Evolutionary conservation across 2,329 filamentous ascomycete species (phyloP).

Genomic region (Mariannaea sp.): DNA sequence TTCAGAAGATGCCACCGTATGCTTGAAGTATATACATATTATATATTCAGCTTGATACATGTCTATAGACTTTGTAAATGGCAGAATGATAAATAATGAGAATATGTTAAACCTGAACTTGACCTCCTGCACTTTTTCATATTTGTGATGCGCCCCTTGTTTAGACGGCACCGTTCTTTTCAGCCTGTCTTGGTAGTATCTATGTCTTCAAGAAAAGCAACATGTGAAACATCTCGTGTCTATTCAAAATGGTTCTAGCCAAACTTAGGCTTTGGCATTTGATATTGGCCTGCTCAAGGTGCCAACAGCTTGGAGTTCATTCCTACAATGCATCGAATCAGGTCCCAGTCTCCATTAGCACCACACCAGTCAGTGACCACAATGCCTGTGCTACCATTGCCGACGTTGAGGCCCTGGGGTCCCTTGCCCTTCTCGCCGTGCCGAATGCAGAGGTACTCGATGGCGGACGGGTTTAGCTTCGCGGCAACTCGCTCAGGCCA

Average conservation of each 20-base stretch:
- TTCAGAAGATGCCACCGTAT: constrained; percentile 45
- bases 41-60: too few species aligned
- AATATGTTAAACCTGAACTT: too few species aligned
- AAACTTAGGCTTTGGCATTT: too few species aligned
- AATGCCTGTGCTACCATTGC: constrained; percentile 81
- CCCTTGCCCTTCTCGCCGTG: constrained; percentile 60
- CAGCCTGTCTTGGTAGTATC: too few species aligned
- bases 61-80: too few species aligned
- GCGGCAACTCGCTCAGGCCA: constrained; percentile 94
- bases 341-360: constrained; percentile 83
- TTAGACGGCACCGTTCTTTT: too few species aligned
- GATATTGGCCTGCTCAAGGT: too few species aligned
- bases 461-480: constrained; percentile 79
- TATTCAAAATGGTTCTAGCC: neutral
- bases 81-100: too few species aligned
- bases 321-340: constrained; percentile 83
- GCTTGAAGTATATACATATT: constrained; percentile 84
- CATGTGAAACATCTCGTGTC: too few species aligned
- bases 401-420: constrained; percentile 55
- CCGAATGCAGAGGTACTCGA: constrained; percentile 64
- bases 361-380: constrained; percentile 96
- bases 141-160: too few species aligned
- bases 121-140: too few species aligned
- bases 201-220: too few species aligned
- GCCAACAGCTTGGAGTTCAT: constrained; percentile 80